These are phyloP conservation scores for Starmera amethionina DNA, from an alignment of 805 yeast genomes.

Conservation along the genomic window DNA sequence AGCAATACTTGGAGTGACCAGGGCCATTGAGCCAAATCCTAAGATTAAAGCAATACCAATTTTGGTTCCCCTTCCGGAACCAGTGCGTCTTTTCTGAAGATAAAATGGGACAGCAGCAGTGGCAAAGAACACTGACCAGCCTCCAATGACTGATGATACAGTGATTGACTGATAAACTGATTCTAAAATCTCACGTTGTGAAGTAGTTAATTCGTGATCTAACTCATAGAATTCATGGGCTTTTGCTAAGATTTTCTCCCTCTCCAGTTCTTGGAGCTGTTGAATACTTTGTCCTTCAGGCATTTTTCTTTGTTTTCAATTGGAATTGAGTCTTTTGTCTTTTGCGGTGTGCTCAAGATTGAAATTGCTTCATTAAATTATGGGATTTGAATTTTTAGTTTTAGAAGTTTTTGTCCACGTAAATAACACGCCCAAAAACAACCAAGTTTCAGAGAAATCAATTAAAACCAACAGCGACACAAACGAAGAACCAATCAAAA, in stretches of 20 bases:
- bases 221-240: constrained; percentile 40
- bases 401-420: too few species aligned
- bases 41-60: constrained; percentile 31
- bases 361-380: too few species aligned
- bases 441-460: too few species aligned
- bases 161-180: constrained; percentile 27
- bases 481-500: too few species aligned
- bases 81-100: constrained; percentile 23
- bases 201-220: constrained; percentile 31
- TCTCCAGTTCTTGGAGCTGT: too few species aligned
- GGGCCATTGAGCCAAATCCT: constrained; percentile 30
- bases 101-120: constrained; percentile 35
- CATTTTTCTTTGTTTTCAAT: too few species aligned
- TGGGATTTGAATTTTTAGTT: too few species aligned
- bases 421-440: too few species aligned
- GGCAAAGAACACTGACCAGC: constrained; percentile 31
- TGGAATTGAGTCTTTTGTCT: too few species aligned
- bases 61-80: constrained; percentile 25
- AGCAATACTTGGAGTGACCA: constrained; percentile 23
- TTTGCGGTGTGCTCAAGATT: too few species aligned
- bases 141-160: constrained; percentile 23
- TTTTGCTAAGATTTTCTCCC: constrained; percentile 26
- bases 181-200: constrained; percentile 33
- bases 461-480: too few species aligned
- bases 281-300: too few species aligned